Base-by-base conservation (phyloP, 1,139 yeast species). In the Scheffersomyces segobiensis region DNA sequence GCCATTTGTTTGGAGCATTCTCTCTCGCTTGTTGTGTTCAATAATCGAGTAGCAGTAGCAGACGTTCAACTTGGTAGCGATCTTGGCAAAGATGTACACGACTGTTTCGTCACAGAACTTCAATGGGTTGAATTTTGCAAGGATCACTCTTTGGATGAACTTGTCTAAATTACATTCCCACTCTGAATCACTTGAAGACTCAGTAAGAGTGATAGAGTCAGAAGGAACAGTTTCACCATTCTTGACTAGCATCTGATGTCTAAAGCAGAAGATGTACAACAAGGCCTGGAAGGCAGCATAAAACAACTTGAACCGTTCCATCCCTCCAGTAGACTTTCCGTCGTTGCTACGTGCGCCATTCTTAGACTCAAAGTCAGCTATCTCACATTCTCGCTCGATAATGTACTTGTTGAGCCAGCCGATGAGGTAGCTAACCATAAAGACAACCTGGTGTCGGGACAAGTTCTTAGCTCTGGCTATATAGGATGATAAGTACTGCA, bases 271-370 rank as follows among this genome's bases (percentile, higher is more conserved):
- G 48, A 95, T 91, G 72, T 95, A 95, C 64, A 96, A 81, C 57
- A 95, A 76, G 0, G 97, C 93, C 76, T 95, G 99, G 67, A 92
- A 89, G 2, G 96, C 91, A n/a, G 97, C 92, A 70, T 93, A 95
- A 65, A 95, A 91, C 71, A 93, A 81, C 67, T 89, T 89, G 75
- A 93, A 93, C 60, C 96, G 77, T 66, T 88, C 91, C 91, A 87
- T 87, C 14, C 91, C 89, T 22, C 88, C 88, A 12, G 57, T 52
- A 32, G 60, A 64, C 61, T 64, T 66, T 69, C 57, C 60, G 20
- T 46, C 39, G 26, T 57, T 59, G 18, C 52, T 52, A 42, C 48
- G 56, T 55, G 49, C 50, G 55, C 53, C 55, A 17, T 57, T 54
- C 10, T 50, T 56, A 10, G 59, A 54, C 20, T 74, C 72, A n/a